A percentile compares a stretch with the other conserved stretches of the same genome.
Conservation (phyloP, 257 asterid species). For the Solanum paucissectum region DNA sequence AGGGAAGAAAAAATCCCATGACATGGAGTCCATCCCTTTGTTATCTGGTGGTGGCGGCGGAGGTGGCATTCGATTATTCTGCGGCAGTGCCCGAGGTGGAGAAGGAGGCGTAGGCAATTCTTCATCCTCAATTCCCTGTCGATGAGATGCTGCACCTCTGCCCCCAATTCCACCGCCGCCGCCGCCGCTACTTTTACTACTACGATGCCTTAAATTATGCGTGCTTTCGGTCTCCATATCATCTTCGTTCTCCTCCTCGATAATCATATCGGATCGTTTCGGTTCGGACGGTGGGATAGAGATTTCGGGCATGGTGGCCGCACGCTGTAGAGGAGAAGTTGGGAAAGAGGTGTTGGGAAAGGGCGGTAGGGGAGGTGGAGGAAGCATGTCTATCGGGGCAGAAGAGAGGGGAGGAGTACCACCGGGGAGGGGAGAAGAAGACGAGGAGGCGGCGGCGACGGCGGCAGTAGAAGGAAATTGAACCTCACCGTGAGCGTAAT, state of each 20-base stretch:
- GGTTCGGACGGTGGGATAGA: slow-evolving; percentile 29
- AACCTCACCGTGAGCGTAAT: slow-evolving; percentile 80
- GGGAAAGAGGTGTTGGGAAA: slow-evolving; percentile 49
- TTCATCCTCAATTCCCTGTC: slow-evolving; percentile 38
- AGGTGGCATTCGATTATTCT: slow-evolving; percentile 3
- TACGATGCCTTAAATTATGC: slow-evolving; percentile 52
- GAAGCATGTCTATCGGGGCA: slow-evolving; percentile 41
- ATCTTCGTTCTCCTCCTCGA: slow-evolving; percentile 70
- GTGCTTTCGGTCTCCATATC: slow-evolving; percentile 38
- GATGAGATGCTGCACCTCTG: slow-evolving; percentile 8
- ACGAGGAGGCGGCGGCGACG: slow-evolving; percentile 1
- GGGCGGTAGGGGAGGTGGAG: slow-evolving; percentile 56
- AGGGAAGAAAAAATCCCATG: slow-evolving; percentile 63
- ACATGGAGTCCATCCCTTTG: slow-evolving; percentile 12
- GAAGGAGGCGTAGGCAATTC: slow-evolving; percentile 22
- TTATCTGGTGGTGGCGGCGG: slow-evolving; percentile 36
- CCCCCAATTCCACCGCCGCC: slow-evolving; percentile 19
- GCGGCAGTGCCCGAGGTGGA: slow-evolving; percentile 3
- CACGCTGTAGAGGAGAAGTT: slow-evolving; percentile 62
- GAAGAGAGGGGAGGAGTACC: slow-evolving; percentile 25
- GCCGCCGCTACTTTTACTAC: slow-evolving; percentile 27
- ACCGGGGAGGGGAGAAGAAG: slow-evolving; percentile 17
- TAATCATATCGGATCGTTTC: slow-evolving; percentile 47
- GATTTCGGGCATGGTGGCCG: slow-evolving; percentile 79
- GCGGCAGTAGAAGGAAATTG: slow-evolving; percentile 19